A percentile compares a stretch with the other conserved stretches of the same genome.
These are phyloP conservation scores for Sporobolomyces phaffii DNA, from an alignment of 768 basidiomycete genomes.

Conservation along the genomic window DNA sequence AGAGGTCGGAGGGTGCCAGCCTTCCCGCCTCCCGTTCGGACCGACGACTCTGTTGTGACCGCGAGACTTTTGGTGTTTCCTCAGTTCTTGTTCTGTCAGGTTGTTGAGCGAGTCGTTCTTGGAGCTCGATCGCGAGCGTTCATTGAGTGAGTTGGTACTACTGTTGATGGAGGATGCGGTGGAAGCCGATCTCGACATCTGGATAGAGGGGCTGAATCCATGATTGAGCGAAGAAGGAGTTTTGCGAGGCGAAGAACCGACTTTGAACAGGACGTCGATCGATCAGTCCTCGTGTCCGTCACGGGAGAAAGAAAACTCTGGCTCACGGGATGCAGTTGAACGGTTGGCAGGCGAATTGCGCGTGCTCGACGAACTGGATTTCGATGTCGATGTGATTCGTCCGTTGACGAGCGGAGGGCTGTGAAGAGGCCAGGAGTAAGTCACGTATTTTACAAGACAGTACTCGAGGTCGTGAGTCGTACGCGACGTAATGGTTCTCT, in stretches of 20 bases:
- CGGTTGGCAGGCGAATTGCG: slow-evolving; percentile 12
- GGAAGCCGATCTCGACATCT: slow-evolving; percentile 4
- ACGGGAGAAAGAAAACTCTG: not conserved
- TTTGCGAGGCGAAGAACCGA: slow-evolving; percentile 8
- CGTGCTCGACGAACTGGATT: not conserved
- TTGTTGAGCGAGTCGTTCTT: not conserved
- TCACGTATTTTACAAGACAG: no score
- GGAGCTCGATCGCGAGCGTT: not conserved
- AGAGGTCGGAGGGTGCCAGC: slow-evolving; percentile 1
- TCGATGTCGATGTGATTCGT: not conserved
- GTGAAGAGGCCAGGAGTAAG: not conserved
- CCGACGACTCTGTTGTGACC: not conserved
- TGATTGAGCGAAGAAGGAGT: not conserved
- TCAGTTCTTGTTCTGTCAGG: not conserved
- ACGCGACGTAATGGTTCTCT: slow-evolving; percentile 34
- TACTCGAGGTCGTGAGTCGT: slow-evolving; percentile 5
- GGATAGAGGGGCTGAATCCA: slow-evolving; percentile 3
- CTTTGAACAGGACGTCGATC: not conserved
- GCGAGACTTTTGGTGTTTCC: not conserved
- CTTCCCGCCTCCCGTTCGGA: not conserved
- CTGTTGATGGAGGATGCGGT: not conserved
- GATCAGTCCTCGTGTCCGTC: no score
- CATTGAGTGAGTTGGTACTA: not conserved
- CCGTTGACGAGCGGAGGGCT: slow-evolving; percentile 26
- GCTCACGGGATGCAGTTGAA: slow-evolving; percentile 22